These are phyloP conservation scores for Brassica carinata DNA, from an alignment of 345 rosid species.

Conservation along the genomic window DNA sequence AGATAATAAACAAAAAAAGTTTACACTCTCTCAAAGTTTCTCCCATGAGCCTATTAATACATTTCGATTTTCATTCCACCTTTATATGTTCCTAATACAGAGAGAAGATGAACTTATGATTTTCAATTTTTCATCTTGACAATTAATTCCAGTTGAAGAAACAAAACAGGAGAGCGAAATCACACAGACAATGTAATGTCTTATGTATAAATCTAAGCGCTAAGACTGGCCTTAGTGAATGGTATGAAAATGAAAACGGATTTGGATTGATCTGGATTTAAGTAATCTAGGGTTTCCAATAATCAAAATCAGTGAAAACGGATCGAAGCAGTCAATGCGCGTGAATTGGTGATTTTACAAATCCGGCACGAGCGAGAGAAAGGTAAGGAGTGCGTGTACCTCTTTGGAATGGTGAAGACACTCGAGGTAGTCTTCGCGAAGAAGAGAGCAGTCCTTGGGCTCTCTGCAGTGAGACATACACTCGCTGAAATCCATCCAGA, in stretches of 20 bases:
- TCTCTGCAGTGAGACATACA: conserved; percentile 93
- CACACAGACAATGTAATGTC: background rate
- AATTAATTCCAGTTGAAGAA: background rate
- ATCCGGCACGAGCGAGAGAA: background rate
- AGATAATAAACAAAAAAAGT: background rate
- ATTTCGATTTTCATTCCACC: background rate
- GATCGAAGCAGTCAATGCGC: background rate
- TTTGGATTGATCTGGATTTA: background rate
- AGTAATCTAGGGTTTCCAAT: conserved; percentile 14
- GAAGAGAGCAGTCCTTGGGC: conserved; percentile 91
- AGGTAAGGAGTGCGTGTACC: conserved; percentile 41
- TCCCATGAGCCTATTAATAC: background rate
- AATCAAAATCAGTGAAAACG: background rate
- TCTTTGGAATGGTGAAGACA: conserved; percentile 99
- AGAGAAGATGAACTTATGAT: background rate
- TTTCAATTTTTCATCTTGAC: background rate
- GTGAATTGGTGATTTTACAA: background rate
- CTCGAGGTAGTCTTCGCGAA: conserved; percentile 95
- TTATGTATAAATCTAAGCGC: background rate
- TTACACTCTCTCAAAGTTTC: background rate
- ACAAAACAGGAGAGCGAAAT: background rate
- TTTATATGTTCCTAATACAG: background rate
- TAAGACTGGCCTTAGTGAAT: background rate
- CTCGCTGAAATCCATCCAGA: conserved; percentile 73
- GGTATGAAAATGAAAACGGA: background rate